These are phyloP conservation scores for Cryoendolithus antarcticus DNA, from an alignment of 2,329 filamentous ascomycete species.

Conservation along the genomic window DNA sequence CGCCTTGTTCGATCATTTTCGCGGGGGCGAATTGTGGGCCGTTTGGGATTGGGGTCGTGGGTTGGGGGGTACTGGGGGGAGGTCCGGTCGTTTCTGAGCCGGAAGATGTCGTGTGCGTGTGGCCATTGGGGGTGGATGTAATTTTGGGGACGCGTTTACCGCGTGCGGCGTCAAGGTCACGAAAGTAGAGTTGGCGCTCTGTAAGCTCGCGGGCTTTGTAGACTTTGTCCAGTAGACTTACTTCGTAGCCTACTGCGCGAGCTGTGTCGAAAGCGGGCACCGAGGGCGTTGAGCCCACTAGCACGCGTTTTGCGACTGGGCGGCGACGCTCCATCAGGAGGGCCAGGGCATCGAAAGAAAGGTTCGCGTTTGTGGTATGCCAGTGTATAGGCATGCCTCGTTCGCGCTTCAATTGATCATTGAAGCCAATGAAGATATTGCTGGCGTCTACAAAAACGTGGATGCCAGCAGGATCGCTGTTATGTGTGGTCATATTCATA, in stretches of 20 bases:
- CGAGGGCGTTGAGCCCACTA: conserved; percentile 61
- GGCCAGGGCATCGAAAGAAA: conserved; percentile 69
- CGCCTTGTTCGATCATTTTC: conserved; percentile 72
- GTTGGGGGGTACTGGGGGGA: no score
- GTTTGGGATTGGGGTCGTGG: no score
- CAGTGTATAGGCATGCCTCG: conserved; percentile 43
- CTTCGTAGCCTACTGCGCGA: conserved; percentile 57
- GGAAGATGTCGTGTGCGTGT: no score
- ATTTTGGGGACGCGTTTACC: no score
- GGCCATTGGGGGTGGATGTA: no score
- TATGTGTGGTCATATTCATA: conserved; percentile 32
- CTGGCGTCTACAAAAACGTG: conserved; percentile 67
- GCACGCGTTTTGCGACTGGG: conserved; percentile 53
- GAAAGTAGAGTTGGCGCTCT: conserved; percentile 41
- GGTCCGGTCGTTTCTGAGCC: conserved; percentile 5
- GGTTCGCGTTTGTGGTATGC: conserved; percentile 50
- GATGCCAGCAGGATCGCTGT: conserved; percentile 34
- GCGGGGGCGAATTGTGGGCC: conserved; percentile 30
- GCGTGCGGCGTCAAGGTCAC: conserved; percentile 27
- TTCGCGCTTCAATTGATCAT: conserved; percentile 55
- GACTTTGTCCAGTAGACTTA: conserved; percentile 63
- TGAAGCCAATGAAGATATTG: conserved; percentile 83
- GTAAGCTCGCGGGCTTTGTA: conserved; percentile 49
- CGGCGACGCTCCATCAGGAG: conserved; percentile 69
- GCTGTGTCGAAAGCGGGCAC: conserved; percentile 56